Evolutionary conservation across 2,329 filamentous ascomycete genomes (phyloP).

Genomic region (Phyllachora maydis): DNA sequence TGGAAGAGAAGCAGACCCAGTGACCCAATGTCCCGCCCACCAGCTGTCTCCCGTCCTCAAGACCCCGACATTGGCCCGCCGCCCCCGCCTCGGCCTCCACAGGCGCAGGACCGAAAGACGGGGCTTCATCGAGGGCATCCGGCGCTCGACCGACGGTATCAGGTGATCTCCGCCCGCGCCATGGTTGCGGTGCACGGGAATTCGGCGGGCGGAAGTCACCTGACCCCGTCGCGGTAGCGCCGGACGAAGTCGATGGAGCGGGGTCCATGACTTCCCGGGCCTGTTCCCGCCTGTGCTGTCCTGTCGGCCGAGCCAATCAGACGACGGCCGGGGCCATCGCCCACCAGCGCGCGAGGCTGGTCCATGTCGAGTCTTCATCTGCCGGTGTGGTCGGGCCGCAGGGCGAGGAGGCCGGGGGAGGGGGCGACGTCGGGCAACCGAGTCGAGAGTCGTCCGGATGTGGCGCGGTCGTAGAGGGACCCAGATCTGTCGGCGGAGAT

Average conservation of each 20-base stretch:
- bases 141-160: too few relatives aligned
- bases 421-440: conserved; percentile 68
- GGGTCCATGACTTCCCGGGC: conserved; percentile 77
- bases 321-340: conserved; percentile 36
- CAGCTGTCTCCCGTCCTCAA: too few relatives aligned
- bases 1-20: too few relatives aligned
- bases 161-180: too few relatives aligned
- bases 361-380: conserved; percentile 83
- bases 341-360: conserved; percentile 33
- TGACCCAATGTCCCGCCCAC: too few relatives aligned
- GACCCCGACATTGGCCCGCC: too few relatives aligned
- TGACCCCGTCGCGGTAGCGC: conserved; percentile 67
- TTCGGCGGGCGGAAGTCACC: conserved; percentile 13
- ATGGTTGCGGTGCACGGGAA: background rate
- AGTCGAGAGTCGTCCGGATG: conserved; percentile 73
- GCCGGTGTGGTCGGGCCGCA: conserved; percentile 53
- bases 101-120: too few relatives aligned
- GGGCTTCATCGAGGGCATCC: too few relatives aligned
- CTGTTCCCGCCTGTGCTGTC: conserved; percentile 39
- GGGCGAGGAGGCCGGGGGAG: conserved; percentile 53
- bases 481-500: conserved; percentile 39
- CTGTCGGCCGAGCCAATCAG: conserved; percentile 39
- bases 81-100: too few relatives aligned
- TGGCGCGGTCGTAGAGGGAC: conserved; percentile 67
- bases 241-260: conserved; percentile 45